phyloP scores from a whole-genome alignment of 305 asterid genomes.

The Rubia balearica region DNA sequence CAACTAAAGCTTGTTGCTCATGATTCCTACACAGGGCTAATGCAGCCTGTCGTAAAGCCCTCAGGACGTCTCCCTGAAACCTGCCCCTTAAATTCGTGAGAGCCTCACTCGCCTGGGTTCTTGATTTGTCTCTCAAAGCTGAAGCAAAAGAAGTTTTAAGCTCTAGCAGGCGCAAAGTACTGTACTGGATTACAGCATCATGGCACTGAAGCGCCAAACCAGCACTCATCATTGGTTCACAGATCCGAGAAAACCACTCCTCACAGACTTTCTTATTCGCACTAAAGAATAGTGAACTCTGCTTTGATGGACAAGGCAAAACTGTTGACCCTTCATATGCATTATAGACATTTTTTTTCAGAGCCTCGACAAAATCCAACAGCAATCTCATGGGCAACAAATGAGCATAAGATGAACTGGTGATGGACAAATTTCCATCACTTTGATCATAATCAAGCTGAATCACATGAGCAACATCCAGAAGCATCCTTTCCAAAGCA shows the following conservation, averaged over 20 bases:
- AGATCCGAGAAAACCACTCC: slow-evolving; percentile 99
- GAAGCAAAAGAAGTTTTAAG: slow-evolving; percentile 53
- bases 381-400: slow-evolving; percentile 91
- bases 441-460: slow-evolving; percentile 76
- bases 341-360: slow-evolving; percentile 93
- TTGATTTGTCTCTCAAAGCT: slow-evolving; percentile 60
- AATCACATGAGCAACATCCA: slow-evolving; percentile 80
- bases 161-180: slow-evolving; percentile 67
- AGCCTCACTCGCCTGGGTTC: slow-evolving; percentile 58
- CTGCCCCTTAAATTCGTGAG: slow-evolving; percentile 52
- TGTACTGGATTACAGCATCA: slow-evolving; percentile 78
- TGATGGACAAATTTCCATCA: slow-evolving; percentile 70
- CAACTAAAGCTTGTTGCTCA: slow-evolving; percentile 77
- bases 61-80: slow-evolving; percentile 64
- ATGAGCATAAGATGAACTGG: slow-evolving; percentile 78
- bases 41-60: slow-evolving; percentile 55
- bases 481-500: slow-evolving; percentile 98
- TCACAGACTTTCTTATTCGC: slow-evolving; percentile 97
- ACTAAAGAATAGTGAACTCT: slow-evolving; percentile 84
- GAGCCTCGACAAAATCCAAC: slow-evolving; percentile 95
- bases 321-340: slow-evolving; percentile 95
- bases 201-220: slow-evolving; percentile 91
- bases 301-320: slow-evolving; percentile 66
- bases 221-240: slow-evolving; percentile 99
- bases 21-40: slow-evolving; percentile 75